phyloP scores from a whole-genome alignment of 208 protist genomes.

The Trichomonas gallinae region DNA sequence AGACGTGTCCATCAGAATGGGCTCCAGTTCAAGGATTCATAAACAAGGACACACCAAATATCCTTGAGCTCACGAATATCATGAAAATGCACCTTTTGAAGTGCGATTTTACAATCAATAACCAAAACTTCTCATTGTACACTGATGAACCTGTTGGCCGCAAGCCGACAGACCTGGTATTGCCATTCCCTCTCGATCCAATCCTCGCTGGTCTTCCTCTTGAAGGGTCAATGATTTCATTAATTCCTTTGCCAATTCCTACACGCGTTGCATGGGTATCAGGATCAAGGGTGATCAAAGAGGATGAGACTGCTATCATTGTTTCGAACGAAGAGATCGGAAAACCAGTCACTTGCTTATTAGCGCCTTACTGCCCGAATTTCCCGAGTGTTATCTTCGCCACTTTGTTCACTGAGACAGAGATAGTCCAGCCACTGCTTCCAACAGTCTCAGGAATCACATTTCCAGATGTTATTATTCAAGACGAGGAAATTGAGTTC shows the following conservation, averaged over 20 bases:
- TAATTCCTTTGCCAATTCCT: background rate
- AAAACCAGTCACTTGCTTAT: background rate
- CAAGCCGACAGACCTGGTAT: background rate
- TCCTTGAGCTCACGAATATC: background rate
- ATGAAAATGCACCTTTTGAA: background rate
- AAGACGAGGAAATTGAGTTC: background rate
- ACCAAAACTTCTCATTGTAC: background rate
- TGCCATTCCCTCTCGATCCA: slow-evolving; percentile 1
- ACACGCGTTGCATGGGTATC: background rate
- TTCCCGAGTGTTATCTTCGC: background rate
- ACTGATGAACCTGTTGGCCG: background rate
- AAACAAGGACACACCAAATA: background rate
- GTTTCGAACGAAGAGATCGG: background rate
- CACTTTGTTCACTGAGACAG: background rate
- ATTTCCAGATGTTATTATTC: background rate
- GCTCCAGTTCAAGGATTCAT: background rate
- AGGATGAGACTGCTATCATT: background rate
- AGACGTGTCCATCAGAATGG: background rate
- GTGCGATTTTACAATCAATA: background rate
- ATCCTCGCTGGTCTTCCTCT: background rate
- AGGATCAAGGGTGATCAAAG: background rate
- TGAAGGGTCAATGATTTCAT: background rate
- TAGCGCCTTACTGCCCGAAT: background rate
- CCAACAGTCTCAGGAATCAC: background rate
- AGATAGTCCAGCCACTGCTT: background rate